phyloP scores from a whole-genome alignment of 768 basidiomycete species.

The Suillus clintonianus region DNA sequence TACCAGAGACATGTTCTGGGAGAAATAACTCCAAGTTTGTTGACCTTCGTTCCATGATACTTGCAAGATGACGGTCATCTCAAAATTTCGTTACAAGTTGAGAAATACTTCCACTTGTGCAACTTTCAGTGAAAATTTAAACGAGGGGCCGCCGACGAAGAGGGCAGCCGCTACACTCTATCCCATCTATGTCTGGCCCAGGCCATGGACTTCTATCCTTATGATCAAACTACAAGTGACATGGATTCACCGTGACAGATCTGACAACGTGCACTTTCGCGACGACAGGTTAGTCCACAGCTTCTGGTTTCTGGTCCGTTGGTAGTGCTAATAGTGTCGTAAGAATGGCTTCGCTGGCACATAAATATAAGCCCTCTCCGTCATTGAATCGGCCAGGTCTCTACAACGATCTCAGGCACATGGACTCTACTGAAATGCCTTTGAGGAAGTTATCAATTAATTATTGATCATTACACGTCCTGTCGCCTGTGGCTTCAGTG shows the following conservation, averaged over 20 bases:
- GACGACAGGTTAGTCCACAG: background rate
- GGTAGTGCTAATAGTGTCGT: background rate
- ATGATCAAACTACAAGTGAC: background rate
- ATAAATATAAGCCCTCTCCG: background rate
- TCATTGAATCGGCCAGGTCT: background rate
- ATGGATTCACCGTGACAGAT: background rate
- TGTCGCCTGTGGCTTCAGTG: background rate
- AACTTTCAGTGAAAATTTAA: background rate
- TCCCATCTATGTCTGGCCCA: background rate
- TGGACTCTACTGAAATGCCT: too few relatives aligned
- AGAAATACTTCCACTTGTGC: background rate
- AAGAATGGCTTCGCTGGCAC: background rate
- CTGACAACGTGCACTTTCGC: background rate
- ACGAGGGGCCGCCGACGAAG: background rate
- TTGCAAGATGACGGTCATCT: too few relatives aligned
- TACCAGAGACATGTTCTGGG: slow-evolving; percentile 16
- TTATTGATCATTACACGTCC: background rate
- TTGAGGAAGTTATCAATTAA: background rate
- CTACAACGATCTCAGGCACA: background rate
- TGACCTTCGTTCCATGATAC: too few relatives aligned
- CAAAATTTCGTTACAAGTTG: background rate
- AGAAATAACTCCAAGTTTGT: background rate
- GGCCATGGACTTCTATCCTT: background rate
- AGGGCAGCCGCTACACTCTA: background rate
- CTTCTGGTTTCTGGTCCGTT: background rate